phyloP scores from a whole-genome alignment of 2,329 filamentous ascomycete genomes.

The Diaporthe citriasiana region DNA sequence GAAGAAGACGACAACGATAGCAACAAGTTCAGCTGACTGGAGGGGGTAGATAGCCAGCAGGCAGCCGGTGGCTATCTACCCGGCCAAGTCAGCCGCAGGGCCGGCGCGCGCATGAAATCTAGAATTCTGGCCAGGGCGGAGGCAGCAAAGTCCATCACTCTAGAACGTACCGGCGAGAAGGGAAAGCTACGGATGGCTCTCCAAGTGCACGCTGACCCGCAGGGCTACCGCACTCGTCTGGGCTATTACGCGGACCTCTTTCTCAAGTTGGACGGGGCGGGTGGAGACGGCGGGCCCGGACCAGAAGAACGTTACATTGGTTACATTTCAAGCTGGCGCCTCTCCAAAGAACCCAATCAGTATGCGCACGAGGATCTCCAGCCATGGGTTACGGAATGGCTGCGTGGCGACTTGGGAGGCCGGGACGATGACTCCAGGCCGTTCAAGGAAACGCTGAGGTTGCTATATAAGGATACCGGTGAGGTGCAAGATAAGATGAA shows the following conservation, averaged over 20 bases:
- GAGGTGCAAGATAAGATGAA: neutral
- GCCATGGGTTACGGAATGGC: slow-evolving; percentile 27
- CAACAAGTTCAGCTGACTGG: neutral
- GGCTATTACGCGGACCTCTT: slow-evolving; percentile 29
- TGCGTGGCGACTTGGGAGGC: neutral
- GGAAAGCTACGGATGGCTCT: slow-evolving; percentile 1
- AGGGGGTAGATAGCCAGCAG: neutral
- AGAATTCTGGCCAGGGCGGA: neutral
- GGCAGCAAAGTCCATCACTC: neutral
- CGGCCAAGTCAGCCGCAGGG: slow-evolving; percentile 3
- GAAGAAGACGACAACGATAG: neutral
- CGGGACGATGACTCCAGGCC: neutral
- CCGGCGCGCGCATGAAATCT: neutral
- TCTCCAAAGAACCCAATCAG: neutral
- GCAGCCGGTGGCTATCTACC: neutral
- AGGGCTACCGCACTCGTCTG: slow-evolving; percentile 8
- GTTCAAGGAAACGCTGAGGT: slow-evolving; percentile 23
- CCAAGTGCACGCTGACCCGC: slow-evolving; percentile 11
- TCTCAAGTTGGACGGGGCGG: neutral
- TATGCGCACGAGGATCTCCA: neutral
- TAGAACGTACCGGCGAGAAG: neutral
- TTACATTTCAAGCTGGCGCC: slow-evolving; percentile 23
- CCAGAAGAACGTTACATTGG: neutral
- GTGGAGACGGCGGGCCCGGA: no score
- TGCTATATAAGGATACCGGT: neutral